Evolutionary conservation across 306 rosid species (phyloP).

Genomic region (Castanea sativa): DNA sequence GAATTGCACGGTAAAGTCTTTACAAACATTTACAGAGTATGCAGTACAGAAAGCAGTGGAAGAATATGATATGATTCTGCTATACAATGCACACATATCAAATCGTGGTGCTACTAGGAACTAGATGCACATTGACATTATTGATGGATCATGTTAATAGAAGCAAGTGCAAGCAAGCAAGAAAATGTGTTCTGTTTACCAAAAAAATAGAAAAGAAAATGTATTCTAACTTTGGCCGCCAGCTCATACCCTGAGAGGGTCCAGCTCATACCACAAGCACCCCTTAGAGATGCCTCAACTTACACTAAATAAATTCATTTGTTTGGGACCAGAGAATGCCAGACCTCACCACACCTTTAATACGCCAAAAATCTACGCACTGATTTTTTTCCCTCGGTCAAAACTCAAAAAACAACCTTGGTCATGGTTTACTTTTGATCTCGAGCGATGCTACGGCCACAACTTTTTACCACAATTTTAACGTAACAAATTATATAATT

Average conservation of each 20-base stretch:
- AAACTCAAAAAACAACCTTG: not conserved
- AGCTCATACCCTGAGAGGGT: conserved; percentile 21
- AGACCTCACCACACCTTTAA: not conserved
- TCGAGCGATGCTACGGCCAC: accelerated
- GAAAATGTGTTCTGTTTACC: not conserved
- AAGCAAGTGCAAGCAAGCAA: too few species aligned
- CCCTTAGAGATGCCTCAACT: conserved; percentile 26
- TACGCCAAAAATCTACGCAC: not conserved
- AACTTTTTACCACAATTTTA: too few species aligned
- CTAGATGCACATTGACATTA: not conserved
- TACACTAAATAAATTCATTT: not conserved
- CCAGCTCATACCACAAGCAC: conserved; percentile 30
- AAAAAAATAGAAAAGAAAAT: not conserved
- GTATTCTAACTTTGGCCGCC: conserved; percentile 14
- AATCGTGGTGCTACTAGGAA: not conserved
- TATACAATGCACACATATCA: not conserved
- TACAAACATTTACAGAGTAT: not conserved
- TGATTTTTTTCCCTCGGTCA: conserved; percentile 11
- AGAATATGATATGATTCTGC: not conserved
- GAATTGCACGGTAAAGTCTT: not conserved
- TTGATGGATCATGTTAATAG: not conserved
- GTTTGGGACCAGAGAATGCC: not conserved
- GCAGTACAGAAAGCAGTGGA: not conserved
- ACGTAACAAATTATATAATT: accelerated
- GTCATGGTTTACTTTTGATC: too few species aligned